Base-by-base conservation (phyloP, 495 filamentous ascomycete genomes). In the Pseudotulostoma volvatum region DNA sequence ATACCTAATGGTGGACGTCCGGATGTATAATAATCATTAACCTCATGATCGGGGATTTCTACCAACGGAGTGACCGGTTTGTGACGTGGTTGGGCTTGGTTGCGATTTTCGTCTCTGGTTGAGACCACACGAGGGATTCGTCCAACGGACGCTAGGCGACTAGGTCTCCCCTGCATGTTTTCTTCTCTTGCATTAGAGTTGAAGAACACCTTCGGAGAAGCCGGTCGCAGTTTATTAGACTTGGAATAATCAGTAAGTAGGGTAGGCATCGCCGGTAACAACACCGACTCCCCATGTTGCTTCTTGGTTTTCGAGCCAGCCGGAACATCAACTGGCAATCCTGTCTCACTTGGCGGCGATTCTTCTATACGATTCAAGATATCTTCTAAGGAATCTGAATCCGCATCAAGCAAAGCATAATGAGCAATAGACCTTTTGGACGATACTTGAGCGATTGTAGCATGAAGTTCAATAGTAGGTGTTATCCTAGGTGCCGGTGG, bases 111-210 rank as follows among this genome's bases (percentile, higher is more conserved):
- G 40, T 78, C 79, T 25, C 72, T 64, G 31, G 65, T 68, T 31
- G 78, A 87, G 25, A 88, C 73, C 8, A 95, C 84, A 46, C 77
- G 77, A 15, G 88, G 88, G 43, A 96, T 96, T 7, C 88, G 79
- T 9, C 87, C 88, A 39, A 96, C 76, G 48, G 85, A 87, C 28
- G 77, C 73, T 18, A 94, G 61, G 33, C 74, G 61, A 43, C 55
- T 62, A 33, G 51, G 54, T 0, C 34, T 36, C 28, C 16, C 34
- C 23, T 49, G 61, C 19, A 50, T 39, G 38, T 41, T 48, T 15
- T 59, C 45, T 1, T 53, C 47, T 28, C 38, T 48, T 4, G 23
- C 35, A n/a, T 58, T 41, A 33, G 55, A 50, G 32, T 49, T 61
- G 40, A 54, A 60, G 33, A 46, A 61, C n/a, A 64, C 61, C 41